Percentiles rank a stretch among this genome's conserved stretches.
Evolutionary conservation across 1,284 basidiomycete genomes (phyloP).

Genomic region (Peniophora sp.): DNA sequence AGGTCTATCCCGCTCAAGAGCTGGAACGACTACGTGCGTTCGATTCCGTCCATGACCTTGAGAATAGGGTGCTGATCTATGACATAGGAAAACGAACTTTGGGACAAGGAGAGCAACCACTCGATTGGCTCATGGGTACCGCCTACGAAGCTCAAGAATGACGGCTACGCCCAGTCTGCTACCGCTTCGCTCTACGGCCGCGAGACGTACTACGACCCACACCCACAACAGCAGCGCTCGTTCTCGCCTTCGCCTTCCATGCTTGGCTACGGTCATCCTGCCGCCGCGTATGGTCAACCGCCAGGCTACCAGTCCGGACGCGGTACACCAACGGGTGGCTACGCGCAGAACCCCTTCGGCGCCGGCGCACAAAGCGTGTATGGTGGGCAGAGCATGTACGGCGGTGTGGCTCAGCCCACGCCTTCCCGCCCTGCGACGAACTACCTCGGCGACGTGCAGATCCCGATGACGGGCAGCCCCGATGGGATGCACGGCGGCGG

Average conservation of each 20-base stretch:
- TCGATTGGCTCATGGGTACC: slow-evolving; percentile 83
- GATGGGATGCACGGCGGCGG: slow-evolving; percentile 25
- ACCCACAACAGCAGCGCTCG: slow-evolving; percentile 29
- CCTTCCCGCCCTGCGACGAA: slow-evolving; percentile 65
- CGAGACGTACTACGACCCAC: slow-evolving; percentile 72
- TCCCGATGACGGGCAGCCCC: slow-evolving; percentile 39
- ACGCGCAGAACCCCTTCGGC: slow-evolving; percentile 18
- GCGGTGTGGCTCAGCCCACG: slow-evolving; percentile 41
- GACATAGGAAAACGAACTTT: slow-evolving; percentile 82
- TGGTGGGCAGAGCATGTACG: background rate
- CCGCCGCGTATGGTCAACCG: slow-evolving; percentile 30
- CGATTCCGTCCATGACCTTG: background rate
- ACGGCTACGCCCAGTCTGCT: slow-evolving; percentile 66
- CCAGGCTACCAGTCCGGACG: slow-evolving; percentile 73
- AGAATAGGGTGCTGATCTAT: slow-evolving; percentile 7
- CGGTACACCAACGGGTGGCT: slow-evolving; percentile 51
- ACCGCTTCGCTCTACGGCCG: slow-evolving; percentile 74
- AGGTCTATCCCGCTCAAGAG: slow-evolving; percentile 89
- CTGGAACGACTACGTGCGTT: slow-evolving; percentile 86
- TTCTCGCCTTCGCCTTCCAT: slow-evolving; percentile 69
- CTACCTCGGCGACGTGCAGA: slow-evolving; percentile 59
- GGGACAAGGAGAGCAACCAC: slow-evolving; percentile 94
- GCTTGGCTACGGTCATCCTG: slow-evolving; percentile 26
- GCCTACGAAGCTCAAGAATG: slow-evolving; percentile 57
- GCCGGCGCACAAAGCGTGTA: slow-evolving; percentile 15